Base-by-base conservation (phyloP, 2,329 filamentous ascomycete species). In the Claviceps sp. region DNA sequence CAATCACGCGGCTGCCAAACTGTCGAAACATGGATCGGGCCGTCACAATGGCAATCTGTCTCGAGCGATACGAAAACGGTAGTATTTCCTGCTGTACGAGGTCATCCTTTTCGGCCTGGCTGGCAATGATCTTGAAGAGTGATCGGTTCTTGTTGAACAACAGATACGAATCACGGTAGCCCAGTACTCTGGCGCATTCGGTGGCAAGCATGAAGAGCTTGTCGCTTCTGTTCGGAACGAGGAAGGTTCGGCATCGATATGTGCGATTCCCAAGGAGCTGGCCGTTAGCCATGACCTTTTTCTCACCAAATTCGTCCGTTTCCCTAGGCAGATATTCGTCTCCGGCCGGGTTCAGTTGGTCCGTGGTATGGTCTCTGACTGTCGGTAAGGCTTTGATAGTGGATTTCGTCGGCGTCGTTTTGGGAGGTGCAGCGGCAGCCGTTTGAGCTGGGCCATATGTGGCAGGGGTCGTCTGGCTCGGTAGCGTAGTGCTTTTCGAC, bases 161-260 rank as follows among this genome's bases (percentile, higher is more conserved):
- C 39, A 98, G 76, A 66, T 98, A 98, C n/a, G 90, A 96, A 68
- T 98, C 93, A 55, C 93, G 81, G 66, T 98, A 98, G 47, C 89
- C 87, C 22, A 97, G 75, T 4, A 96, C 89, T 58, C 93, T 82
- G 24, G 93, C 93, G 65, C 93, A 97, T 70, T 98, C 93, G 16
- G 93, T 98, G 39, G 93, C 93, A 50, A 98, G 80, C 93, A 98
- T 98, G 71, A 97, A 98, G 5, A 97, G 78, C 69, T 96, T 96
- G 58, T 94, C 85, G 30, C 88, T 89, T 60, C 93, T 78, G 62
- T 94, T 84, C 17, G 91, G 89, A 4, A 98, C 90, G 58, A 87
- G 81, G 66, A 98, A 98, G 1, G 91, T 97, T 57, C 90, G 80
- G 69, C 91, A 96, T 65, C 87, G 83, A 72, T 96, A 98, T 63